Evolutionary conservation across 345 rosid genomes (phyloP), one percentile per base, ranked within the genome.

Genomic region (Gossypium stocksii): DNA sequence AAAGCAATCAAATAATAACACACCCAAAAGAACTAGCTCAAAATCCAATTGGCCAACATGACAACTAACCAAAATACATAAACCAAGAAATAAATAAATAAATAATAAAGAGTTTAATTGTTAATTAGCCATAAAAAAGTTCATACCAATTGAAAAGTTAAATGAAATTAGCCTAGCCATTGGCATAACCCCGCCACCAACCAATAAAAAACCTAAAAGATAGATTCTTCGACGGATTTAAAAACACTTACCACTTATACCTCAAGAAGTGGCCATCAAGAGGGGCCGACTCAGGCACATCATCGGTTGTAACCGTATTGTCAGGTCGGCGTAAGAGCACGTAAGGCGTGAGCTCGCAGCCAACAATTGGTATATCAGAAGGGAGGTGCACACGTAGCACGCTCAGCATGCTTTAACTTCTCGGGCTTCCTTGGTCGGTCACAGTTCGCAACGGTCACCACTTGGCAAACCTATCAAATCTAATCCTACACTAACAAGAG

Each of bases 311-410:
- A 52, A 77, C 73, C 38, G 83, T 46, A 20, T 46, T 23, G 41
- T 67, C 71, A 2, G 56, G 56, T 5, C 73, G 73, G 72, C 93
- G 88, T 63, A 92, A 73, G 38, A 92, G 90, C 29, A 94, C 95
- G 79, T 92, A 91, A 57, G 98, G 98, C 78, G 98, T 87, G 66
- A 94, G 84, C 86, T 94, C 98, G 65, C 98, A 91, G 83, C 98
- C 98, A 76, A 94, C 98, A 77, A 92, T 91, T 72, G 98, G 98
- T 14, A 92, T 92, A 81, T 94, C 98, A 79, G 98, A 92, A 51
- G 98, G 97, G 79, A 94, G 89, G 85, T 92, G 96, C 83, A 92
- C 96, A 34, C 98, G 88, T 69, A 91, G 80, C 89, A 94, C 93
- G 78, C 90, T 91, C 88, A 94, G 94, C 98, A 94, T 94, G 85